Evolutionary conservation across 805 yeast species (phyloP).

Genomic region (Cyberlindnera nakhonratchasimensis): DNA sequence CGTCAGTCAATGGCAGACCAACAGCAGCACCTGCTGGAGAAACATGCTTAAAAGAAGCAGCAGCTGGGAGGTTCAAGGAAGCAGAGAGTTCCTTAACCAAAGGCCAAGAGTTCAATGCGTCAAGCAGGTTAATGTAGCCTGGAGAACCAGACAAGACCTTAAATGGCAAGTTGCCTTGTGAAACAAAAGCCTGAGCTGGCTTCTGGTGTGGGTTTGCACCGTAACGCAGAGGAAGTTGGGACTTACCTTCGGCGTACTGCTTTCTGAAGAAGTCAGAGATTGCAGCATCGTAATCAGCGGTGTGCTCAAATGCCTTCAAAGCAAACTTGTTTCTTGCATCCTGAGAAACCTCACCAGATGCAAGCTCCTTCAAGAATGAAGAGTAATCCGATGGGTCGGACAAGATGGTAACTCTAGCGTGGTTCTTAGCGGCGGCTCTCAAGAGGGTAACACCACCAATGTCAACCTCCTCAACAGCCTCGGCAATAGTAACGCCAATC

Average conservation of each 20-base stretch:
- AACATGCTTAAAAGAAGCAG: constrained; percentile 98
- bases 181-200: constrained; percentile 95
- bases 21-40: constrained; percentile 99
- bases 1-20: constrained; percentile 86
- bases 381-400: constrained; percentile 95
- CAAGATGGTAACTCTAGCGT: constrained; percentile 89
- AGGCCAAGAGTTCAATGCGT: constrained; percentile 98
- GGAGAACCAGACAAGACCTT: constrained; percentile 93
- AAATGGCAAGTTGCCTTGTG: constrained; percentile 87
- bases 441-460: constrained; percentile 97
- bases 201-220: constrained; percentile 99
- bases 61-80: constrained; percentile 93
- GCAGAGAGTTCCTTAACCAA: constrained; percentile 95
- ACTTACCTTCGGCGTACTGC: constrained; percentile 84
- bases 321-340: constrained; percentile 82
- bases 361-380: constrained; percentile 75
- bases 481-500: constrained; percentile 91
- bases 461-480: constrained; percentile 98
- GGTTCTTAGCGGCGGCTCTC: constrained; percentile 99
- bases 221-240: constrained; percentile 93
- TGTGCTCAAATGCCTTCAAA: constrained; percentile 95
- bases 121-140: constrained; percentile 94
- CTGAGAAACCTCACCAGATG: constrained; percentile 62
- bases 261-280: constrained; percentile 97
- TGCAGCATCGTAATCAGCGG: constrained; percentile 95